These are phyloP conservation scores for Achaetomium macrosporum DNA, from an alignment of 2,329 filamentous ascomycete genomes.

Conservation along the genomic window DNA sequence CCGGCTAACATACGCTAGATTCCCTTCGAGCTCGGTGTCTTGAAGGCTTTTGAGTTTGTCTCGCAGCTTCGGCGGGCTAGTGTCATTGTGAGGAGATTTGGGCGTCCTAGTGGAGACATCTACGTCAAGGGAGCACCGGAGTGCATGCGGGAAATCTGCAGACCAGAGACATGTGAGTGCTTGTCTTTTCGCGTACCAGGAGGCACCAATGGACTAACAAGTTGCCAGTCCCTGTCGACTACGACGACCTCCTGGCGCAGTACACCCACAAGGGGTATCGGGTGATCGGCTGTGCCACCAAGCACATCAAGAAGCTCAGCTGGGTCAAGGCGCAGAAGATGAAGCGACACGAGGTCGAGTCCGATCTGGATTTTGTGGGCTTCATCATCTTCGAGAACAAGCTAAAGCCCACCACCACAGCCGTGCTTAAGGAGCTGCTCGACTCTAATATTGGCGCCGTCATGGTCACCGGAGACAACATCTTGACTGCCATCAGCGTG, in stretches of 20 bases:
- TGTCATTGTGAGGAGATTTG: conserved; percentile 85
- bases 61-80: conserved; percentile 88
- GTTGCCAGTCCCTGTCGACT: conserved; percentile 67
- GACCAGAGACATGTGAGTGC: conserved; percentile 66
- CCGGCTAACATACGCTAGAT: conserved; percentile 29
- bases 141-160: conserved; percentile 91
- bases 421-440: conserved; percentile 74
- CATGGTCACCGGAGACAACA: conserved; percentile 99
- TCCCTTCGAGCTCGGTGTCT: conserved; percentile 77
- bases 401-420: conserved; percentile 78
- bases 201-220: conserved; percentile 14
- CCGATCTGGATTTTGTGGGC: conserved; percentile 76
- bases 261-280: conserved; percentile 96
- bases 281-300: conserved; percentile 91
- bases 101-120: conserved; percentile 74
- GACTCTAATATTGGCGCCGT: conserved; percentile 80
- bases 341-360: conserved; percentile 79
- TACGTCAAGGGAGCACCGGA: conserved; percentile 97
- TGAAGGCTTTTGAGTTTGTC: conserved; percentile 91
- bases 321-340: conserved; percentile 96
- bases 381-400: conserved; percentile 99
- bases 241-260: conserved; percentile 78
- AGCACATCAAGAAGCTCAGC: conserved; percentile 77
- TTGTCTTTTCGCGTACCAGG: neutral
- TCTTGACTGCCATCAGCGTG: conserved; percentile 92